phyloP scores from a whole-genome alignment of 352 stramenopile genomes.

The Poterioochromonas sp. region DNA sequence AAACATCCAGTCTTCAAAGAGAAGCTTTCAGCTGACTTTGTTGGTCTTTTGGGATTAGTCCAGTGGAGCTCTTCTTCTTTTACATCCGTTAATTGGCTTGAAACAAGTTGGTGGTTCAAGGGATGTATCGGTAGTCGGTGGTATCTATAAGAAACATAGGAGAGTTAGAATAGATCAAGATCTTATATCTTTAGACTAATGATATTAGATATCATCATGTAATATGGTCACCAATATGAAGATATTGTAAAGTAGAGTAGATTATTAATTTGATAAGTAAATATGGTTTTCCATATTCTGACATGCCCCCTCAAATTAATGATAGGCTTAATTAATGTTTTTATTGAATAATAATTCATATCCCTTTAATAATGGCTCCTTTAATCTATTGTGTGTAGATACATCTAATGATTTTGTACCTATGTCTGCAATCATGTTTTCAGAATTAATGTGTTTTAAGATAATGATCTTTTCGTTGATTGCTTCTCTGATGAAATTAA shows the following conservation, averaged over 20 bases:
- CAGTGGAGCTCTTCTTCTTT: conserved; percentile 11
- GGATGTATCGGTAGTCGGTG: conserved; percentile 8
- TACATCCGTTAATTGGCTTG: conserved; percentile 13
- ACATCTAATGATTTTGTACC: too few relatives aligned
- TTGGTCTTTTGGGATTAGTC: conserved; percentile 13
- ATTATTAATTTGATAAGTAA: conserved; percentile 19
- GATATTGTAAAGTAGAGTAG: conserved; percentile 15
- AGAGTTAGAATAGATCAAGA: conserved; percentile 15
- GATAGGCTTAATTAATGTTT: too few relatives aligned
- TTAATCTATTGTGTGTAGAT: too few relatives aligned
- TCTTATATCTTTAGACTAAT: conserved; percentile 18
- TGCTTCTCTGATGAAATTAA: too few relatives aligned
- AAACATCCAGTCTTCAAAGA: conserved; percentile 14
- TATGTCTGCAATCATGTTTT: too few relatives aligned
- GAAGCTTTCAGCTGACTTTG: conserved; percentile 11
- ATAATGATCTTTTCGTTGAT: too few relatives aligned
- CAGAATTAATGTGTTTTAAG: too few relatives aligned
- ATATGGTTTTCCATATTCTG: conserved; percentile 15
- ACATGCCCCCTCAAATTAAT: too few relatives aligned
- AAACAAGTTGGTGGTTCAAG: conserved; percentile 13
- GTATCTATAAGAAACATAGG: conserved; percentile 15
- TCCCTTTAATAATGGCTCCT: too few relatives aligned
- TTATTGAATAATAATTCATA: too few relatives aligned
- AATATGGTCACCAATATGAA: conserved; percentile 15
- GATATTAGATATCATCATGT: conserved; percentile 17